These are phyloP conservation scores for Debaryomyces sp. DNA, from an alignment of 1,139 yeast genomes.

Conservation along the genomic window DNA sequence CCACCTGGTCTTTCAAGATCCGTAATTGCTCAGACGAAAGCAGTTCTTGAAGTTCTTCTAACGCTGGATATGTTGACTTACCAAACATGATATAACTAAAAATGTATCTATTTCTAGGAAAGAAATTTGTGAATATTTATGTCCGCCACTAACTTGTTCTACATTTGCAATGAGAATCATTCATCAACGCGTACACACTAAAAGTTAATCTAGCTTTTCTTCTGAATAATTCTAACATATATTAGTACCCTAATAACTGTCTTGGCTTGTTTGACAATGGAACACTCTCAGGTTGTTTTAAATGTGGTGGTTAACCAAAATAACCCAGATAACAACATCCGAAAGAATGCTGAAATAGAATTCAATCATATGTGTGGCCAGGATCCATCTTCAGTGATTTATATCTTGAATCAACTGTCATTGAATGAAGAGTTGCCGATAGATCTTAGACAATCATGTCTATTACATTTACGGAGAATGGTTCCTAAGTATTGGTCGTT, in stretches of 20 bases:
- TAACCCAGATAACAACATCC: conserved; percentile 37
- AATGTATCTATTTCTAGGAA: background rate
- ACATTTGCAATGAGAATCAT: conserved; percentile 1
- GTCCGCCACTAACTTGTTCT: conserved; percentile 3
- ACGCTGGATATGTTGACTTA: conserved; percentile 36
- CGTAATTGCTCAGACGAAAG: conserved; percentile 75
- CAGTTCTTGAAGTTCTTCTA: conserved; percentile 54
- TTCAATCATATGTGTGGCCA: conserved; percentile 29
- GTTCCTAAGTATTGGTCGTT: conserved; percentile 84
- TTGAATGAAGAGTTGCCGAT: conserved; percentile 23
- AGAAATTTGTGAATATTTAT: background rate
- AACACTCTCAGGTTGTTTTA: conserved; percentile 5
- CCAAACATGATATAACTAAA: conserved; percentile 1
- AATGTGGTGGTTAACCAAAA: conserved; percentile 35
- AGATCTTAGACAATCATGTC: conserved; percentile 61
- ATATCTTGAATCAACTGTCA: conserved; percentile 31
- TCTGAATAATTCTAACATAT: background rate
- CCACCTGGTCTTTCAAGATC: conserved; percentile 74
- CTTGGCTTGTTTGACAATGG: conserved; percentile 5
- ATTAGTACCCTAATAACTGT: background rate
- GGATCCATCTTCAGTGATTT: conserved; percentile 37
- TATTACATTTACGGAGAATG: conserved; percentile 67
- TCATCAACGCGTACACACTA: conserved; percentile 2
- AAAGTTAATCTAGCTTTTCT: background rate
- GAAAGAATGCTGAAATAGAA: conserved; percentile 39